Percentiles rank a stretch among this genome's conserved stretches.
These are phyloP conservation scores for Dujonia santamariae DNA, from an alignment of 1,139 yeast species.

Conservation along the genomic window DNA sequence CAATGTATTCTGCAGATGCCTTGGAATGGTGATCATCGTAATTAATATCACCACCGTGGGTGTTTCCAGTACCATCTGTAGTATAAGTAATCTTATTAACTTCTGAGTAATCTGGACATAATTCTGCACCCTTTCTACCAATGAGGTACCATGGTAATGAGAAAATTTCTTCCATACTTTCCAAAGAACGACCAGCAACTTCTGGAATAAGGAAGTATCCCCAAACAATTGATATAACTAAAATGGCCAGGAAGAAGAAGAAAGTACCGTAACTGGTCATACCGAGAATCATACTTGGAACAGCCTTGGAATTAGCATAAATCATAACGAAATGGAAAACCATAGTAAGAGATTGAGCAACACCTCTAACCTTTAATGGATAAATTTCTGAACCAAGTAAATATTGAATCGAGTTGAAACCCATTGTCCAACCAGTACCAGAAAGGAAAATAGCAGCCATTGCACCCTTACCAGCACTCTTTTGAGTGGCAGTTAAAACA, in stretches of 20 bases:
- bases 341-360: slow-evolving; percentile 56
- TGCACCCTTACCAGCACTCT: slow-evolving; percentile 46
- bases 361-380: slow-evolving; percentile 52
- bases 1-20: slow-evolving; percentile 13
- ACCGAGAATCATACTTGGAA: slow-evolving; percentile 49
- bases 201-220: slow-evolving; percentile 55
- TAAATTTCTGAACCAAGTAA: slow-evolving; percentile 57
- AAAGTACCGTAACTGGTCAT: slow-evolving; percentile 53
- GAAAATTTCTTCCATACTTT: slow-evolving; percentile 56
- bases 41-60: slow-evolving; percentile 14
- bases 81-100: slow-evolving; percentile 26
- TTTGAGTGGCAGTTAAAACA: slow-evolving; percentile 26
- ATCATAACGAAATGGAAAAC: slow-evolving; percentile 58
- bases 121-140: slow-evolving; percentile 50
- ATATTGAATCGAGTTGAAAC: slow-evolving; percentile 60
- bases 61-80: slow-evolving; percentile 13
- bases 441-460: slow-evolving; percentile 50
- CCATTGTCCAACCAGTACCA: slow-evolving; percentile 63
- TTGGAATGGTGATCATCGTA: slow-evolving; percentile 11
- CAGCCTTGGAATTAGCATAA: slow-evolving; percentile 57
- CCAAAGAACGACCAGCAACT: slow-evolving; percentile 51
- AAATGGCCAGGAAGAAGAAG: slow-evolving; percentile 49
- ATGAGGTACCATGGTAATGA: slow-evolving; percentile 57
- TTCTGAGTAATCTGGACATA: slow-evolving; percentile 55
- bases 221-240: slow-evolving; percentile 42